Conservation (phyloP, 148 eudicot species). For the Chenopodium suecicum region DNA sequence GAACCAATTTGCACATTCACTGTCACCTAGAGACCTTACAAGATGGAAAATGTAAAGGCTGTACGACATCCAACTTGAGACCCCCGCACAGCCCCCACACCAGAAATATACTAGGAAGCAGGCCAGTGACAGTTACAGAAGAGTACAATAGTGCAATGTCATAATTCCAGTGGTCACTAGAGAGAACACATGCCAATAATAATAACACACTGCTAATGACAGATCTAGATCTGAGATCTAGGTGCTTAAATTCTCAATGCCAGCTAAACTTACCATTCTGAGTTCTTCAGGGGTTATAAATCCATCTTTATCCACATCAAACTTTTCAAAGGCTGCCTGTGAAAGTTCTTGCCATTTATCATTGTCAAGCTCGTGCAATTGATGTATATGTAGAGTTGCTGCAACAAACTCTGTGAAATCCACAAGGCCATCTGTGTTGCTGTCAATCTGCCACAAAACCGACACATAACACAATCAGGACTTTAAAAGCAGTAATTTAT, state of each 20-base stretch:
- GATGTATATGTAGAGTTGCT: conserved; percentile 87
- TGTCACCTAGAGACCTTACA: neutral
- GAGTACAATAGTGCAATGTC: neutral
- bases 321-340: conserved; percentile 91
- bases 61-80: neutral
- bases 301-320: conserved; percentile 90
- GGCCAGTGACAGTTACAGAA: neutral
- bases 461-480: conserved; percentile 15
- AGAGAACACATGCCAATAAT: conserved; percentile 4
- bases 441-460: conserved; percentile 66
- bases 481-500: neutral
- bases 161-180: neutral
- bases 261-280: conserved; percentile 56
- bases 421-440: conserved; percentile 90
- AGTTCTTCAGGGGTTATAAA: conserved; percentile 89
- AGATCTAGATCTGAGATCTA: conserved; percentile 18
- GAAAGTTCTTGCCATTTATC: conserved; percentile 80
- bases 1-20: neutral
- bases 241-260: neutral
- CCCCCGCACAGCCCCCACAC: neutral
- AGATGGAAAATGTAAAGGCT: neutral
- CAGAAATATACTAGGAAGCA: conserved; percentile 3
- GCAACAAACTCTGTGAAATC: conserved; percentile 94
- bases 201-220: conserved; percentile 1
- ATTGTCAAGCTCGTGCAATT: conserved; percentile 79